Base-by-base conservation (phyloP, 2,329 filamentous ascomycete species). In the Clathrospora elynae region DNA sequence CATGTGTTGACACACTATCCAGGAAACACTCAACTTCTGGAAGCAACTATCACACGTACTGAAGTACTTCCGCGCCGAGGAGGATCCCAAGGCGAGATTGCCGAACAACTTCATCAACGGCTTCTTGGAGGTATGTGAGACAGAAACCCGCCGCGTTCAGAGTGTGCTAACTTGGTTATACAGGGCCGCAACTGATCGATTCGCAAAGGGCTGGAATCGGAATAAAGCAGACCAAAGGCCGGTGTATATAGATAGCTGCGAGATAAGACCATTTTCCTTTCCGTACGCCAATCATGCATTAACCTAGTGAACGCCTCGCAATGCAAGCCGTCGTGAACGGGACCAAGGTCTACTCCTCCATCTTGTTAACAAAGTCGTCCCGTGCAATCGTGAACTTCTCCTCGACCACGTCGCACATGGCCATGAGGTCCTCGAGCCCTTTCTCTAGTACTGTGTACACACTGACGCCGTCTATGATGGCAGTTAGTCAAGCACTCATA, bases 21-120 rank as follows among this genome's bases (percentile, higher is more conserved):
- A 96, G 91, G 93, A 99, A 80, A 99, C 88, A 39, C 84, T 99
- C 79, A 99, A 99, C 78, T 99, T 88, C 80, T 99, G 93, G 93
- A 96, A 96, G 76, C 93, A 99, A 75, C 80, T 91, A 51, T 88
- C 88, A 53, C 93, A 99, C 72, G 82, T 99, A 60, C 90, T 99
- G 82, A 90, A 93, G 64, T 99, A 96, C 75, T 99, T 97, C 81
- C 85, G 91, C 69, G 81, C 85, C 62, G 91, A 97, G 73, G 89
- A 84, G 78, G 89, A 83, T 71, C 87, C 78, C 71, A 89, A 78
- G 57, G 78, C 82, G 61, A 84, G 83, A 70, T 75, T 96, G 73
- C 92, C 92, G 25, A 83, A 83, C 63, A 93, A 83, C 77, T 99
- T 99, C 76, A 95, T 99, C 76, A 81, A 85, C 61, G 90, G 90